Percentiles rank a stretch among this genome's conserved stretches.
These are phyloP conservation scores for Aspergillus pseudoglaucus DNA, from an alignment of 2,329 filamentous ascomycete genomes.

Conservation along the genomic window DNA sequence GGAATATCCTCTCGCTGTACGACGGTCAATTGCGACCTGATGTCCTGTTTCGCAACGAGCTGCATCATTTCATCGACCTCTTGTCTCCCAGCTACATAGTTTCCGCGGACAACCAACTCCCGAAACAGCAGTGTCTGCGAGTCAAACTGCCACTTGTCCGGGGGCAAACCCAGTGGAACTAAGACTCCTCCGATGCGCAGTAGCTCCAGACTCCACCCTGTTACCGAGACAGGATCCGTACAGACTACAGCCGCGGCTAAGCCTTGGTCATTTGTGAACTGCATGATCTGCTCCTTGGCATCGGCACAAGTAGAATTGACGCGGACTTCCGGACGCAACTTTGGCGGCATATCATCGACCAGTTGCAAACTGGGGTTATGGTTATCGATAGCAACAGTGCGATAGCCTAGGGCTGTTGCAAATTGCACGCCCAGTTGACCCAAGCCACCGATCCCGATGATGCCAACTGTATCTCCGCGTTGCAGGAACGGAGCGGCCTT, in stretches of 20 bases:
- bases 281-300: conserved; percentile 1
- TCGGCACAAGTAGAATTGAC: not conserved
- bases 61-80: conserved; percentile 7
- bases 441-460: conserved; percentile 8
- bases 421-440: conserved; percentile 10
- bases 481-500: conserved; percentile 1
- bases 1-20: conserved; percentile 2
- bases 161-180: conserved; percentile 5
- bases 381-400: conserved; percentile 8
- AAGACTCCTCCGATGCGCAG: conserved; percentile 3
- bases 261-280: not conserved
- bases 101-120: conserved; percentile 5
- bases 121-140: conserved; percentile 5
- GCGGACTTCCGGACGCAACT: not conserved
- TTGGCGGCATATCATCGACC: not conserved
- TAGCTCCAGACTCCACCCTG: conserved; percentile 5
- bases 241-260: conserved; percentile 7
- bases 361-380: conserved; percentile 3
- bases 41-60: not conserved
- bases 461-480: conserved; percentile 1
- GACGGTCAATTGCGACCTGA: conserved; percentile 3
- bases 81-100: conserved; percentile 1
- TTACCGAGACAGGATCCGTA: conserved; percentile 3
- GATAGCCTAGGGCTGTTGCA: conserved; percentile 5
- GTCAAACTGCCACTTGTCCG: conserved; percentile 5